These are phyloP conservation scores for Schizophyllum commune DNA, from an alignment of 1,284 basidiomycete genomes.

Conservation along the genomic window DNA sequence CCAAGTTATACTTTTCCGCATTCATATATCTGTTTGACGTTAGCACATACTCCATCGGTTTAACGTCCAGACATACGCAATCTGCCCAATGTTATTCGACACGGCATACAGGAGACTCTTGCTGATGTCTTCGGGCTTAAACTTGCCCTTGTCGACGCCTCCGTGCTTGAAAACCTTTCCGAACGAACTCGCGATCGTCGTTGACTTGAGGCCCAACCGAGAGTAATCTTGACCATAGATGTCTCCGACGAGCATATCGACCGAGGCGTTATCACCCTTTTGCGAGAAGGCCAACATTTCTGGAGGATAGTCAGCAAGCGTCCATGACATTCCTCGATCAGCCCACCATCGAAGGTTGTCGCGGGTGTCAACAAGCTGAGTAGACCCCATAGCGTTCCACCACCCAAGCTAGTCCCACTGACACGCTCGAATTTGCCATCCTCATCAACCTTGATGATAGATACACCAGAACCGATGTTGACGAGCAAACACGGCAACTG, in stretches of 20 bases:
- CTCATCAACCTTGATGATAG: slow-evolving; percentile 95
- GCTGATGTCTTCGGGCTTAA: slow-evolving; percentile 92
- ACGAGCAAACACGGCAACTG: slow-evolving; percentile 96
- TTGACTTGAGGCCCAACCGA: slow-evolving; percentile 93
- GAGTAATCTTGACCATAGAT: slow-evolving; percentile 96
- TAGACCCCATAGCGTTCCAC: slow-evolving; percentile 99
- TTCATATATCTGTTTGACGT: slow-evolving; percentile 86
- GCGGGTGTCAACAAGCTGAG: slow-evolving; percentile 92
- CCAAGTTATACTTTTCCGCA: slow-evolving; percentile 96
- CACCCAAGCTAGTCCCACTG: slow-evolving; percentile 94
- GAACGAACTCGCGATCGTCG: slow-evolving; percentile 96
- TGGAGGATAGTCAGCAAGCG: slow-evolving; percentile 25
- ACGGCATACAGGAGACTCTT: slow-evolving; percentile 92
- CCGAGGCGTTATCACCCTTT: slow-evolving; percentile 85
- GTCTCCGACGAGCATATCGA: slow-evolving; percentile 99
- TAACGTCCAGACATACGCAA: slow-evolving; percentile 67
- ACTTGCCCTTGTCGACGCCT: slow-evolving; percentile 57
- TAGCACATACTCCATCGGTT: not conserved
- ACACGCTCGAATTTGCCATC: slow-evolving; percentile 95
- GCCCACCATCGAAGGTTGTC: slow-evolving; percentile 90
- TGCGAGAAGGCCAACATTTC: slow-evolving; percentile 97
- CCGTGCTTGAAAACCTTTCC: slow-evolving; percentile 97
- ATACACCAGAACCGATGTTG: slow-evolving; percentile 97
- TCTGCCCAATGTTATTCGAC: slow-evolving; percentile 99
- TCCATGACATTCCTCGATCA: slow-evolving; percentile 5